Conservation (phyloP, 441 rosid species). For the Corymbia calophylla region DNA sequence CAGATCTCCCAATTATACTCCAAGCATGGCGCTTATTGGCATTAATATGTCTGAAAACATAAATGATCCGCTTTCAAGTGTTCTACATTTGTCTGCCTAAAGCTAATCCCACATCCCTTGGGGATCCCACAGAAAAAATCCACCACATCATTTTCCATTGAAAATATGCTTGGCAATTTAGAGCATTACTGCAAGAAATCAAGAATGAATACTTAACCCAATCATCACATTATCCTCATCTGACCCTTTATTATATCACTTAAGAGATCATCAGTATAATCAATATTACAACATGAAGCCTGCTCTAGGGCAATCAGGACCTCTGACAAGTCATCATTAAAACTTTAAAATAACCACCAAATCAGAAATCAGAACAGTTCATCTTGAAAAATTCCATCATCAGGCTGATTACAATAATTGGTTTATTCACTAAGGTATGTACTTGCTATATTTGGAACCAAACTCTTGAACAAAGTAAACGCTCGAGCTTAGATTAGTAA, state of each 20-base stretch:
- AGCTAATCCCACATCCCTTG: background rate
- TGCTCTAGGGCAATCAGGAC: background rate
- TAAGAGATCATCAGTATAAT: background rate
- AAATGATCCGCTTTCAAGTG: background rate
- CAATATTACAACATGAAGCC: background rate
- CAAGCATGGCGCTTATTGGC: background rate
- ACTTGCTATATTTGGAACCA: background rate
- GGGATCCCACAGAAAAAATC: background rate
- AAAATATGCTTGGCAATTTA: background rate
- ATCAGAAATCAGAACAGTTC: background rate
- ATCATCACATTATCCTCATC: background rate
- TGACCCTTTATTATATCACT: background rate
- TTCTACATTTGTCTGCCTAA: background rate
- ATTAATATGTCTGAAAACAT: background rate
- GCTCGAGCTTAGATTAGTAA: background rate
- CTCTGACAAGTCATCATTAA: background rate
- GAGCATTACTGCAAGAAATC: background rate
- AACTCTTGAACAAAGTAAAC: background rate
- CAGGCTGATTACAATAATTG: background rate
- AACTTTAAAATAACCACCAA: background rate
- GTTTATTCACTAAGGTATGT: background rate
- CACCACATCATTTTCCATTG: background rate
- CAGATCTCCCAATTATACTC: background rate
- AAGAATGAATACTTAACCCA: background rate
- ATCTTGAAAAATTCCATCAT: background rate